Evolutionary conservation across 345 rosid species (phyloP), one percentile per base, ranked within the genome.

Genomic region (Moringa oleifera): DNA sequence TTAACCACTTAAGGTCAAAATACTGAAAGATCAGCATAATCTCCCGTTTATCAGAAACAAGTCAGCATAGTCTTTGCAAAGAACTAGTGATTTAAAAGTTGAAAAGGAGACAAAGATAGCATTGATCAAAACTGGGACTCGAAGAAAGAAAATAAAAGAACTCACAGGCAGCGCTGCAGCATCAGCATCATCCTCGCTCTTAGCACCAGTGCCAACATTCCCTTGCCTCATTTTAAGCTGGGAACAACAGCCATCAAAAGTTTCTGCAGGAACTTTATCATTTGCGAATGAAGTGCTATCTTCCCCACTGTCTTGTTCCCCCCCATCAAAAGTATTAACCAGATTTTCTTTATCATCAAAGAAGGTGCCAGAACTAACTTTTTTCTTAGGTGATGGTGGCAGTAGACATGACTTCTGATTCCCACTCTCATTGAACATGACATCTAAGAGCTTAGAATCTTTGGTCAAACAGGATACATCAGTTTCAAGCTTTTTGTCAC

Each of bases 401-500:
- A 41, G 50, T 33, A 36, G 51, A 70, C 80, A 72, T 57, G 77
- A 53, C 23, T 68, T 77, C 31, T 50, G 78, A 28, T 57, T 59
- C 67, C 67, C 84, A 60, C 59, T 73, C 72, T 81, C 92, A 45
- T 85, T 81, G 70, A 90, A 73, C 82, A 86, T 75, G 56, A 91
- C 93, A 68, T 94, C 99, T 58, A 94, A 76, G 55, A 92, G 87
- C 25, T 96, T 85, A 73, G 87, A 94, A 46, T 91, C 93, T 66
- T 81, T 77, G 36, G 83, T 73, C 74, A 91, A 81, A 79, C 74
- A 80, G 28, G 87, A 83, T 67, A 84, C 61, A 62, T 87, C 89
- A 36, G 73, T 85, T 77, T 82, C 96, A 71, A 87, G 86, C 77
- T 84, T 94, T 71, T 94, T 94, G 73, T 83, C 90, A 36, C n/a